phyloP scores from a whole-genome alignment of 495 filamentous ascomycete species.

The Podospora comata region DNA sequence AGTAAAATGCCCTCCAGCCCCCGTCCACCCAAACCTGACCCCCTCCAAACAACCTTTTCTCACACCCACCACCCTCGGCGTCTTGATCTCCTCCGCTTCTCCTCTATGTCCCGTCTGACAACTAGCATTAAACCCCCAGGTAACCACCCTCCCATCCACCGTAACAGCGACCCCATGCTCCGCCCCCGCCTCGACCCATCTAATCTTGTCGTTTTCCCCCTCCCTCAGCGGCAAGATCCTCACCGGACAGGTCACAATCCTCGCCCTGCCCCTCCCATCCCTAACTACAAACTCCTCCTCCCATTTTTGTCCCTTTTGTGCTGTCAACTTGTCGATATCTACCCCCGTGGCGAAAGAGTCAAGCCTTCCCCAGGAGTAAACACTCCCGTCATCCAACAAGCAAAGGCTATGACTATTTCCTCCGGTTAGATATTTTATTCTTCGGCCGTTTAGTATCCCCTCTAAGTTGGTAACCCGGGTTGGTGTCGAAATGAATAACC shows the following conservation, averaged over 20 bases:
- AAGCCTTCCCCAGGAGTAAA: background rate
- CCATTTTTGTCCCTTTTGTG: background rate
- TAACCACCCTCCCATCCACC: background rate
- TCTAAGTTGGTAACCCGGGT: background rate
- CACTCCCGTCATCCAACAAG: background rate
- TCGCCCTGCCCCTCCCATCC: background rate
- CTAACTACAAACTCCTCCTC: background rate
- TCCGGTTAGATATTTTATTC: background rate
- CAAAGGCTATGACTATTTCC: background rate
- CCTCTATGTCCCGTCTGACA: background rate
- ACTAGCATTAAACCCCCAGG: constrained; percentile 7
- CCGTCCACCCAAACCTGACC: background rate
- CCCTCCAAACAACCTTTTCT: background rate
- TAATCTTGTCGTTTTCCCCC: background rate
- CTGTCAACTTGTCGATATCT: background rate
- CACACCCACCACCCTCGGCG: background rate
- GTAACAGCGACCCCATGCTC: background rate
- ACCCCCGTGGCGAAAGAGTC: background rate
- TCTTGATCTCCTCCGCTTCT: constrained; percentile 1
- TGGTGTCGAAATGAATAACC: background rate
- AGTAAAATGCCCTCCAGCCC: constrained; percentile 7
- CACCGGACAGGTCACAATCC: constrained; percentile 1
- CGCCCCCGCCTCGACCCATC: background rate
- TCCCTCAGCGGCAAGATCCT: background rate
- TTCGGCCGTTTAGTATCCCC: background rate